Conservation (phyloP, 305 asterid genomes). For the Fraxinus greggii region DNA sequence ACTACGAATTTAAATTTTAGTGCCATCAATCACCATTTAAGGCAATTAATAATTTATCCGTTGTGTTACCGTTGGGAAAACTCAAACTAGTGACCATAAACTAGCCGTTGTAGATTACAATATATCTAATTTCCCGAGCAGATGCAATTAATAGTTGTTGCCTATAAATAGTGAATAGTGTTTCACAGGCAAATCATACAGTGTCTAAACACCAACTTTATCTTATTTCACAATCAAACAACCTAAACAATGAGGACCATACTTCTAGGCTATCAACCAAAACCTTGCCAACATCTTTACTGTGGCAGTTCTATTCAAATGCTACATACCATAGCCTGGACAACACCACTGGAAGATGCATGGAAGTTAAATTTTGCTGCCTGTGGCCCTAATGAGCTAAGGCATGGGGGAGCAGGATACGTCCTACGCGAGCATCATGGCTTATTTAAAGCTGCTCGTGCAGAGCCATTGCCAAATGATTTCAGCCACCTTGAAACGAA, state of each 20-base stretch:
- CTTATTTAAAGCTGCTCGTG: not conserved
- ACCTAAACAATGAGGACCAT: not conserved
- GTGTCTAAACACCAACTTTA: not conserved
- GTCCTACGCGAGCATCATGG: constrained; percentile 1
- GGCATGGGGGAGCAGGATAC: not conserved
- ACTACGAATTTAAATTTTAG: not conserved
- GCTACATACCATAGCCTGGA: not conserved
- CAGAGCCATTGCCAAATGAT: not conserved
- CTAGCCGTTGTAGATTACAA: not conserved
- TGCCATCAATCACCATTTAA: not conserved
- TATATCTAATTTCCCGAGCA: not conserved
- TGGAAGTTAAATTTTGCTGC: not conserved
- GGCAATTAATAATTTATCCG: constrained; percentile 4
- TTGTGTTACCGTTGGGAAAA: not conserved
- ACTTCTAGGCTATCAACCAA: not conserved
- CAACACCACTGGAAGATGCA: not conserved
- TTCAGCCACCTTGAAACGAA: not conserved
- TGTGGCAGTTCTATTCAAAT: not conserved
- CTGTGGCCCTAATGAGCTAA: not conserved
- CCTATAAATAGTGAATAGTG: not conserved
- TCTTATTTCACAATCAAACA: not conserved
- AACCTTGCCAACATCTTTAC: not conserved
- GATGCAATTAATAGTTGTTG: not conserved
- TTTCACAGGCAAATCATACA: not conserved
- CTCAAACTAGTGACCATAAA: not conserved